Percentiles rank a stretch among this genome's conserved stretches.
These are phyloP conservation scores for Akanthomyces lecanii DNA, from an alignment of 2,329 filamentous ascomycete species.

Conservation along the genomic window DNA sequence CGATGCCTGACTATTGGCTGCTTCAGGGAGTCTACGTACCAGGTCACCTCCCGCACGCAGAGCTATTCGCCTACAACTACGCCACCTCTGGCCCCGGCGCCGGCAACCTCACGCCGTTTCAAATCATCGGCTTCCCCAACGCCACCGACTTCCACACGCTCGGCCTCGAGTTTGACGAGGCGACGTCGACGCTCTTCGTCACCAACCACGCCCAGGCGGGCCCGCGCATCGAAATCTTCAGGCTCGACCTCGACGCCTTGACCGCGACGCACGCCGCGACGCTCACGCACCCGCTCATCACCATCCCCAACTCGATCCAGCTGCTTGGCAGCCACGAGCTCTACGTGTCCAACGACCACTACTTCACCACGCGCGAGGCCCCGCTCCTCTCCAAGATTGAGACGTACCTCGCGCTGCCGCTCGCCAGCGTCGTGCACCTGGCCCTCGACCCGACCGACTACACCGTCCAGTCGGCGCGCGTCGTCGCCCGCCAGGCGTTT, in stretches of 20 bases:
- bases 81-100: conserved; percentile 19
- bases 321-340: conserved; percentile 33
- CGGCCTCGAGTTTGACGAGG: conserved; percentile 36
- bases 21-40: conserved; percentile 26
- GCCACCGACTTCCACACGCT: conserved; percentile 35
- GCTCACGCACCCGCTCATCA: conserved; percentile 36
- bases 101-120: conserved; percentile 23
- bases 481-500: conserved; percentile 34
- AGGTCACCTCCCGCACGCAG: conserved; percentile 22
- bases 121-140: conserved; percentile 23
- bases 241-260: conserved; percentile 29
- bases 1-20: not conserved
- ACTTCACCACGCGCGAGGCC: conserved; percentile 27
- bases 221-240: conserved; percentile 37
- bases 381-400: conserved; percentile 30
- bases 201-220: conserved; percentile 34
- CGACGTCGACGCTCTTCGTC: conserved; percentile 33
- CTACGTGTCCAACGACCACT: conserved; percentile 40
- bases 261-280: conserved; percentile 34
- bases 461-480: conserved; percentile 18
- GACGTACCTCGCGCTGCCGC: conserved; percentile 30
- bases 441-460: conserved; percentile 16
- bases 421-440: conserved; percentile 36
- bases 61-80: conserved; percentile 38
- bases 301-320: conserved; percentile 36